A percentile compares a stretch with the other conserved stretches of the same genome.
These are phyloP conservation scores for Rhodocollybia butyracea DNA, from an alignment of 768 basidiomycete genomes.

Conservation along the genomic window DNA sequence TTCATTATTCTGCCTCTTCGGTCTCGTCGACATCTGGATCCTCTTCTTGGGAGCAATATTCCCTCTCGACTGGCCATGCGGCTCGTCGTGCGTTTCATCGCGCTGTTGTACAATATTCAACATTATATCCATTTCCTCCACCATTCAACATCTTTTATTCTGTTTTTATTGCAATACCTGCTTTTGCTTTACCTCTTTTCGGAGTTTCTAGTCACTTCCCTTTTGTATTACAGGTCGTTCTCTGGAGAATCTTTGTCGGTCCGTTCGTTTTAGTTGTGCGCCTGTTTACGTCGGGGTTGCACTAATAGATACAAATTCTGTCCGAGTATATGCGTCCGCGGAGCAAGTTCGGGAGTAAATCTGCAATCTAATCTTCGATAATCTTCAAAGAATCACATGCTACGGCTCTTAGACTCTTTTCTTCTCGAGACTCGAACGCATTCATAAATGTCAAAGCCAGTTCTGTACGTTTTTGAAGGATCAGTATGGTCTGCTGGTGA, in stretches of 20 bases:
- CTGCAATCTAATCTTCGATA: no score
- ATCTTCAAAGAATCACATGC: no score
- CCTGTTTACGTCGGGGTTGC: neutral
- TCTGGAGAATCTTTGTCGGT: slow-evolving; percentile 43
- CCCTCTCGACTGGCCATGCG: slow-evolving; percentile 34
- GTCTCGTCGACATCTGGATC: slow-evolving; percentile 2
- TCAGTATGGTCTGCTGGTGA: slow-evolving; percentile 24
- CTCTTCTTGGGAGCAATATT: slow-evolving; percentile 48
- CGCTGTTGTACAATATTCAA: slow-evolving; percentile 32
- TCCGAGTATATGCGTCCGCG: no score
- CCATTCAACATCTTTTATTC: slow-evolving; percentile 46
- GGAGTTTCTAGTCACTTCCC: slow-evolving; percentile 16
- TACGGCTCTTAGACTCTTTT: no score
- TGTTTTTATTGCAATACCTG: slow-evolving; percentile 21
- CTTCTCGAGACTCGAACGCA: neutral
- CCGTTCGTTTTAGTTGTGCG: slow-evolving; percentile 29
- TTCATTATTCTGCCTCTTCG: slow-evolving; percentile 24
- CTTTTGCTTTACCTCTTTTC: slow-evolving; percentile 11
- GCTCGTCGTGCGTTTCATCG: slow-evolving; percentile 40
- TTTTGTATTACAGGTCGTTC: slow-evolving; percentile 21
- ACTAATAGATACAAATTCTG: no score
- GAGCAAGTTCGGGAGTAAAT: no score
- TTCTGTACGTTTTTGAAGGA: slow-evolving; percentile 21
- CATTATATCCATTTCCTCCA: slow-evolving; percentile 42
- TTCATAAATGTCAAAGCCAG: slow-evolving; percentile 21